phyloP scores from a whole-genome alignment of 192 early-diverging fungal species.

The Cetraspora pellucida region DNA sequence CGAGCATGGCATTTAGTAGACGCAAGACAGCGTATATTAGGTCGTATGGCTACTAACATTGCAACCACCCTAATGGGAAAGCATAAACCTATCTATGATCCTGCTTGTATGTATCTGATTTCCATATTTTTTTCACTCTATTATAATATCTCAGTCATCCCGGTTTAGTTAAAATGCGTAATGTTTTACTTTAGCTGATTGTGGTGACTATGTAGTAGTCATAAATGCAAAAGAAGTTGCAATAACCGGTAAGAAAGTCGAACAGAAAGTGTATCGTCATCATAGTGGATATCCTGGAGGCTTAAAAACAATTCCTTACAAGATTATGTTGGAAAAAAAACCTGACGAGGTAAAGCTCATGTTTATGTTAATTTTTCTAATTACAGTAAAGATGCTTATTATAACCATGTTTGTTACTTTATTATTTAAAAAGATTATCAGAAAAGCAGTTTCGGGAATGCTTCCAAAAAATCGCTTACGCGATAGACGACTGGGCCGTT shows the following conservation, averaged over 20 bases:
- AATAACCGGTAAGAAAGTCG: conserved; percentile 81
- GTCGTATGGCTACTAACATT: conserved; percentile 82
- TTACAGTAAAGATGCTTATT: not conserved
- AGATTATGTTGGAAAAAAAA: conserved; percentile 72
- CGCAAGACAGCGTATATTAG: conserved; percentile 81
- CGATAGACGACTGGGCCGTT: conserved; percentile 70
- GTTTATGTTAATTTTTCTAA: conserved; percentile 1
- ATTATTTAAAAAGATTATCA: conserved; percentile 55
- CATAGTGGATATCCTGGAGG: conserved; percentile 88
- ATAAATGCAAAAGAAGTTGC: conserved; percentile 83
- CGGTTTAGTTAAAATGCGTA: too few relatives aligned
- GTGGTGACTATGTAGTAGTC: conserved; percentile 96
- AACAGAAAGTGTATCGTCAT: conserved; percentile 85
- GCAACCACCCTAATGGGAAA: conserved; percentile 94
- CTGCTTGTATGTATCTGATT: conserved; percentile 61
- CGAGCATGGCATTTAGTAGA: conserved; percentile 93
- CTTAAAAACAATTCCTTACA: conserved; percentile 76
- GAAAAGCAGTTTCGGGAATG: conserved; percentile 93
- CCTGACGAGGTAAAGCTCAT: conserved; percentile 61
- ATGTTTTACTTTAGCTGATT: conserved; percentile 62
- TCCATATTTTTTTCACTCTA: too few relatives aligned
- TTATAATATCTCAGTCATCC: too few relatives aligned
- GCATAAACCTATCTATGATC: conserved; percentile 92
- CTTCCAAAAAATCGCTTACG: conserved; percentile 92
- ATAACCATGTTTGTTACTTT: not conserved